Percentiles rank a stretch among this genome's conserved stretches.
Evolutionary conservation across 306 rosid species (phyloP).

Genomic region (Pachyrhizus erosus): DNA sequence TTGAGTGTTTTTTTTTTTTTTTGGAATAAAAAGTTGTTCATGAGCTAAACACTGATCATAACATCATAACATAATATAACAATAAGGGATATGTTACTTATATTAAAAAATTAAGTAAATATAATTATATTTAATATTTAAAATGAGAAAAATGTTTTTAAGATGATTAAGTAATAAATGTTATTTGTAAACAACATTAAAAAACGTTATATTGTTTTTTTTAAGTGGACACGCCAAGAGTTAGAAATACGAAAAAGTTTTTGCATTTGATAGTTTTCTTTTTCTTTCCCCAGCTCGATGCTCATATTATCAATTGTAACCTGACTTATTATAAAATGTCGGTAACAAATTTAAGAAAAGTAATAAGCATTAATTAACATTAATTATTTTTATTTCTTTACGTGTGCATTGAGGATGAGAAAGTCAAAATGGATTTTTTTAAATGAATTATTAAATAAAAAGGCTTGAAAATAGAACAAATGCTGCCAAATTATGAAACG

Average conservation of each 20-base stretch:
- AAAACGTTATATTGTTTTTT: too few relatives aligned
- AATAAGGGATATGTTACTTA: too few relatives aligned
- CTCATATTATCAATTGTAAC: not conserved
- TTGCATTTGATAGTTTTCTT: not conserved
- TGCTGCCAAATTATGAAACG: not conserved
- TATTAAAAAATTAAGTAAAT: too few relatives aligned
- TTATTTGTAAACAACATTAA: too few relatives aligned
- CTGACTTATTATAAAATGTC: not conserved
- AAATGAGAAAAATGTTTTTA: too few relatives aligned
- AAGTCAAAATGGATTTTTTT: slow-evolving; percentile 5
- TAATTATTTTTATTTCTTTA: not conserved
- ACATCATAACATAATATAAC: too few relatives aligned
- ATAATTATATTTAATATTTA: too few relatives aligned
- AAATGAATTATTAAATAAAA: not conserved
- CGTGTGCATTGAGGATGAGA: not conserved
- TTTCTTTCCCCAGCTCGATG: not conserved
- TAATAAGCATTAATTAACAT: not conserved
- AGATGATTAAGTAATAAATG: too few relatives aligned
- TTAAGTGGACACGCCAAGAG: not conserved
- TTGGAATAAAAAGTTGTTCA: too few relatives aligned
- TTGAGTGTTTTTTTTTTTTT: too few relatives aligned
- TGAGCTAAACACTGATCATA: too few relatives aligned
- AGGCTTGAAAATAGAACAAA: not conserved
- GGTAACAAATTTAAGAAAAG: not conserved
- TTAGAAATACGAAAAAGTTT: not conserved